Percentiles rank a stretch among this genome's conserved stretches.
Evolutionary conservation across 2,329 filamentous ascomycete species (phyloP).

Genomic region (Colletotrichum tropicale): DNA sequence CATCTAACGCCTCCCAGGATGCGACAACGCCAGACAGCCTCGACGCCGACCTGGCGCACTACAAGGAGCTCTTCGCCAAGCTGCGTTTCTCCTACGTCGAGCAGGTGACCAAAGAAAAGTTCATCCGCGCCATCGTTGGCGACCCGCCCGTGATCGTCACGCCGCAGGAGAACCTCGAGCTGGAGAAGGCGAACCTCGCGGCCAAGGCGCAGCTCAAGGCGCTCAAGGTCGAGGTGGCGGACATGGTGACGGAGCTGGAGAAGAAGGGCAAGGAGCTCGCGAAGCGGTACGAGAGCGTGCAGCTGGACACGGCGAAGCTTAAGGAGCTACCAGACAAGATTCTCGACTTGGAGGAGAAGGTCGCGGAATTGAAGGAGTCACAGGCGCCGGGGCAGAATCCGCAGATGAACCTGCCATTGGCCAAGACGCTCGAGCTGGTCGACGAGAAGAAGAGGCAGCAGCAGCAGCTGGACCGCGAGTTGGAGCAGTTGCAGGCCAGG

Average conservation of each 20-base stretch:
- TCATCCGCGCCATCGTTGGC: slow-evolving; percentile 89
- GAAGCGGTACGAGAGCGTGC: slow-evolving; percentile 54
- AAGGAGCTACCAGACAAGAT: slow-evolving; percentile 57
- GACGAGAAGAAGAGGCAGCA: slow-evolving; percentile 55
- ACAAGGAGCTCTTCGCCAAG: slow-evolving; percentile 95
- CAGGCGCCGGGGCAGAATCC: slow-evolving; percentile 43
- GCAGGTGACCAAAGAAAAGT: slow-evolving; percentile 98
- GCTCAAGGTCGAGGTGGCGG: slow-evolving; percentile 79
- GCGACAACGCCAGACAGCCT: slow-evolving; percentile 77
- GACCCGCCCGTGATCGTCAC: slow-evolving; percentile 87
- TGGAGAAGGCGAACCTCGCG: slow-evolving; percentile 71
- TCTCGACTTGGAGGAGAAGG: slow-evolving; percentile 49
- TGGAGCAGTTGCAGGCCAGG: slow-evolving; percentile 67
- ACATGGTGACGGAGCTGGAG: slow-evolving; percentile 77
- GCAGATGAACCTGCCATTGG: slow-evolving; percentile 60
- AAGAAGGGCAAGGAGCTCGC: slow-evolving; percentile 63
- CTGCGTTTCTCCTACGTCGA: slow-evolving; percentile 97
- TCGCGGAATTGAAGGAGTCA: slow-evolving; percentile 47
- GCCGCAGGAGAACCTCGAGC: slow-evolving; percentile 78
- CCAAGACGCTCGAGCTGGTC: slow-evolving; percentile 59
- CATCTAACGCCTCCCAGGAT: slow-evolving; percentile 68
- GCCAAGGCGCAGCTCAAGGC: slow-evolving; percentile 79
- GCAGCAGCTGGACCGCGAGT: slow-evolving; percentile 63
- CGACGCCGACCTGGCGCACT: slow-evolving; percentile 84
- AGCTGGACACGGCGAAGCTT: slow-evolving; percentile 52